Conservation (phyloP, 2,329 filamentous ascomycete genomes). For the Trichophyton mentagrophytes region DNA sequence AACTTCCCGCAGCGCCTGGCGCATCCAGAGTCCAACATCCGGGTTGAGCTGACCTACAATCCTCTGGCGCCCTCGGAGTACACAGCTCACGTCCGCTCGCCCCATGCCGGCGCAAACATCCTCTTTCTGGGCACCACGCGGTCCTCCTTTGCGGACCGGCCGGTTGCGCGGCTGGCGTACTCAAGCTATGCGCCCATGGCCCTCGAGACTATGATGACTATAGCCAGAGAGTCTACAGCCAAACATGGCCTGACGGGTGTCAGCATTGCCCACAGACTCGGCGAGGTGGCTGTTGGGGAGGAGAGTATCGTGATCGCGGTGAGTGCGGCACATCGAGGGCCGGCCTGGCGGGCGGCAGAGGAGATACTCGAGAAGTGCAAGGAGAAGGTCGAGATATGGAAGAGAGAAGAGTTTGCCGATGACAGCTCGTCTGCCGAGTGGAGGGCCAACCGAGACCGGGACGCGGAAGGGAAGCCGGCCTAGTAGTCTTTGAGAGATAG, state of each 20-base stretch:
- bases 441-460: slow-evolving; percentile 74
- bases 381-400: slow-evolving; percentile 85
- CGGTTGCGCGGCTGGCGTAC: slow-evolving; percentile 35
- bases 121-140: slow-evolving; percentile 37
- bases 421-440: slow-evolving; percentile 51
- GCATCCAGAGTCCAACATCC: slow-evolving; percentile 32
- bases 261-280: slow-evolving; percentile 71
- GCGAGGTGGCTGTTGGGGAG: slow-evolving; percentile 75
- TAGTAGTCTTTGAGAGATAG: neutral
- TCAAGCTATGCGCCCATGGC: slow-evolving; percentile 32
- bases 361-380: slow-evolving; percentile 82
- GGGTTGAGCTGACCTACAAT: slow-evolving; percentile 32
- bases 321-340: slow-evolving; percentile 66
- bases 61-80: slow-evolving; percentile 26
- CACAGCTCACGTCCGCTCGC: slow-evolving; percentile 28
- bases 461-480: slow-evolving; percentile 31
- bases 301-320: slow-evolving; percentile 88
- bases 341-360: slow-evolving; percentile 78
- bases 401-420: slow-evolving; percentile 70
- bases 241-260: slow-evolving; percentile 56
- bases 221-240: slow-evolving; percentile 36
- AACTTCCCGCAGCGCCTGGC: slow-evolving; percentile 26
- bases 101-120: slow-evolving; percentile 33
- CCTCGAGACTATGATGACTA: slow-evolving; percentile 28
- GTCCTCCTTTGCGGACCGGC: slow-evolving; percentile 29